Evolutionary conservation across 768 basidiomycete genomes (phyloP).

Genomic region (Tulasnella sp.): DNA sequence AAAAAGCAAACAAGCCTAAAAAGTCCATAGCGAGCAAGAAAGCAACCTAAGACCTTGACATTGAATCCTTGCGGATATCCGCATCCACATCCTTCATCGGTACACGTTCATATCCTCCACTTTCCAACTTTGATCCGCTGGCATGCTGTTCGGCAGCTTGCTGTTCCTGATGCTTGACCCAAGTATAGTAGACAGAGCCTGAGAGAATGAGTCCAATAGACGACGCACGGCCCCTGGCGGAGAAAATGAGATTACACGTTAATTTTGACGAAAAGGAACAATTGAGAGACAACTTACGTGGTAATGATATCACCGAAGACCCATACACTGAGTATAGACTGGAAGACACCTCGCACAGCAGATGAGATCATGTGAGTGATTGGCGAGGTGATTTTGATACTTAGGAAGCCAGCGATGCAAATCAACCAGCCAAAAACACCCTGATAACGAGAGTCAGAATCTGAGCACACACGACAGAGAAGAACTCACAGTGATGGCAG

Average conservation of each 20-base stretch:
- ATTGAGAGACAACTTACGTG: conserved; percentile 35
- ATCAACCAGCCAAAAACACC: conserved; percentile 86
- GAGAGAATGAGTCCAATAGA: conserved; percentile 70
- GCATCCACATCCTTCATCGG: conserved; percentile 51
- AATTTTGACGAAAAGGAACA: too few species aligned
- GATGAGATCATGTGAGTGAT: conserved; percentile 97
- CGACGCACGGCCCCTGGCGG: conserved; percentile 70
- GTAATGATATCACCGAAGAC: conserved; percentile 73
- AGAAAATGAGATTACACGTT: conserved; percentile 11
- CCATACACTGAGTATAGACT: conserved; percentile 71
- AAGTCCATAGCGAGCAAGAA: too few species aligned
- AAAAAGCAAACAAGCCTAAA: too few species aligned
- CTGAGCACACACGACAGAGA: not conserved
- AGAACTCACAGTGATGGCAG: conserved; percentile 58
- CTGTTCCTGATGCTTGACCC: conserved; percentile 68
- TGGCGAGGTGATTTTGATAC: conserved; percentile 94
- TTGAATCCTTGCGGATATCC: conserved; percentile 27
- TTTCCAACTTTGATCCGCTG: conserved; percentile 7
- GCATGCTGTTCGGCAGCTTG: conserved; percentile 21
- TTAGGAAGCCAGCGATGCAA: conserved; percentile 82
- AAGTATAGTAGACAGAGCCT: conserved; percentile 78
- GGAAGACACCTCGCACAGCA: conserved; percentile 86
- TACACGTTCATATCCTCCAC: conserved; percentile 42
- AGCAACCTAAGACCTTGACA: too few species aligned
- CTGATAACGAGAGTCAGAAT: conserved; percentile 27